Evolutionary conservation across 2,329 filamentous ascomycete species (phyloP).

Genomic region (Beauveria caledonica): DNA sequence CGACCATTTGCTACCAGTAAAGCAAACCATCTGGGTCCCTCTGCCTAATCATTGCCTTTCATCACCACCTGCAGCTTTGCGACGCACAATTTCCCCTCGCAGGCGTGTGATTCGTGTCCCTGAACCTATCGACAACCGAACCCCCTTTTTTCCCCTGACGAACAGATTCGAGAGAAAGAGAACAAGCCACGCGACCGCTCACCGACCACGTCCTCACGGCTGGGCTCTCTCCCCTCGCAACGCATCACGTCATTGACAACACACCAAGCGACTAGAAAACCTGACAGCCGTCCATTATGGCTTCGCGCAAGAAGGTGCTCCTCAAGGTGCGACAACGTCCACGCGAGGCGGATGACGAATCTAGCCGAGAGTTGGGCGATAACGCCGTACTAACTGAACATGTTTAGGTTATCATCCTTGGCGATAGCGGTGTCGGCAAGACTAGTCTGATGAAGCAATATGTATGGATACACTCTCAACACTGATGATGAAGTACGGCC

Average conservation of each 20-base stretch:
- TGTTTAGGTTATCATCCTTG: slow-evolving; percentile 88
- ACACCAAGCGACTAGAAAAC: slow-evolving; percentile 13
- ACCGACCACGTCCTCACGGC: neutral
- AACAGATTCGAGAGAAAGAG: neutral
- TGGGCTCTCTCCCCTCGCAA: neutral
- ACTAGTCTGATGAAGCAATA: slow-evolving; percentile 99
- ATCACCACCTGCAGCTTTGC: slow-evolving; percentile 3
- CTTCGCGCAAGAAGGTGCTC: slow-evolving; percentile 82
- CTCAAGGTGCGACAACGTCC: slow-evolving; percentile 57
- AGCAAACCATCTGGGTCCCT: neutral
- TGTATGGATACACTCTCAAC: slow-evolving; percentile 48
- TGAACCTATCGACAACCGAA: neutral
- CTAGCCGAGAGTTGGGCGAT: neutral
- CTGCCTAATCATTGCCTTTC: neutral
- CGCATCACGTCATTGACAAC: slow-evolving; percentile 13
- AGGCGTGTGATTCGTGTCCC: neutral
- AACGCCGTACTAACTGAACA: slow-evolving; percentile 13
- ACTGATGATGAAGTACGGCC: neutral
- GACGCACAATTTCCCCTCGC: neutral
- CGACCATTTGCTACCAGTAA: neutral
- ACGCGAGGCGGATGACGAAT: neutral
- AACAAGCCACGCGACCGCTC: neutral
- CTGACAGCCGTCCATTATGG: slow-evolving; percentile 43
- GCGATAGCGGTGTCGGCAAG: slow-evolving; percentile 98
- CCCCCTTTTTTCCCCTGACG: neutral